phyloP scores from a whole-genome alignment of 2,329 filamentous ascomycete species.

The Fusarium dlaminii region DNA sequence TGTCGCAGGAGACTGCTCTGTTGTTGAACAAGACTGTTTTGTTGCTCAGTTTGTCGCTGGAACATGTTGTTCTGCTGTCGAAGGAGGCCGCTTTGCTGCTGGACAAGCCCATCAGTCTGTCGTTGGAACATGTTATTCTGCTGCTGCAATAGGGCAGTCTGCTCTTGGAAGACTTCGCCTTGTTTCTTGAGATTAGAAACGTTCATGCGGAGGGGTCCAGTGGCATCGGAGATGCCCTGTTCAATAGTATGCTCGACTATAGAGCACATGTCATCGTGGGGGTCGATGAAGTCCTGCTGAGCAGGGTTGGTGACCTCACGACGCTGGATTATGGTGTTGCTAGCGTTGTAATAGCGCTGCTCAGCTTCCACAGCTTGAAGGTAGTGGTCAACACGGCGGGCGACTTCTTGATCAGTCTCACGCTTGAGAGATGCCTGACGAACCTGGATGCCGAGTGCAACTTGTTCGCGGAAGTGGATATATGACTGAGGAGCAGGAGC shows the following conservation, averaged over 20 bases:
- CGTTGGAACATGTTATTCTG: not conserved
- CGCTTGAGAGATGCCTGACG: constrained; percentile 44
- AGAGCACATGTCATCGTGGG: constrained; percentile 41
- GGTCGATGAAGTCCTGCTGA: constrained; percentile 2
- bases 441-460: constrained; percentile 48
- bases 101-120: not conserved
- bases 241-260: constrained; percentile 47
- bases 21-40: not conserved
- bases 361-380: constrained; percentile 41
- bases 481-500: constrained; percentile 36
- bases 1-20: not conserved
- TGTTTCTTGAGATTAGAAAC: constrained; percentile 38
- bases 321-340: not conserved
- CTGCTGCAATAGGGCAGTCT: not conserved
- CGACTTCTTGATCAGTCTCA: constrained; percentile 33
- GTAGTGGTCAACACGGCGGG: constrained; percentile 39
- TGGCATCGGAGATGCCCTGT: constrained; percentile 46
- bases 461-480: constrained; percentile 43
- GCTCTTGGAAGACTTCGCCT: constrained; percentile 27
- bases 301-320: not conserved
- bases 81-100: not conserved
- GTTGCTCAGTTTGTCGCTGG: not conserved
- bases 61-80: not conserved
- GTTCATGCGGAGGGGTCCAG: constrained; percentile 44
- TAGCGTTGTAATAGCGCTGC: constrained; percentile 25